A percentile compares a stretch with the other conserved stretches of the same genome.
phyloP scores from a whole-genome alignment of 768 basidiomycete genomes.

The Thelephora aurantiotincta region DNA sequence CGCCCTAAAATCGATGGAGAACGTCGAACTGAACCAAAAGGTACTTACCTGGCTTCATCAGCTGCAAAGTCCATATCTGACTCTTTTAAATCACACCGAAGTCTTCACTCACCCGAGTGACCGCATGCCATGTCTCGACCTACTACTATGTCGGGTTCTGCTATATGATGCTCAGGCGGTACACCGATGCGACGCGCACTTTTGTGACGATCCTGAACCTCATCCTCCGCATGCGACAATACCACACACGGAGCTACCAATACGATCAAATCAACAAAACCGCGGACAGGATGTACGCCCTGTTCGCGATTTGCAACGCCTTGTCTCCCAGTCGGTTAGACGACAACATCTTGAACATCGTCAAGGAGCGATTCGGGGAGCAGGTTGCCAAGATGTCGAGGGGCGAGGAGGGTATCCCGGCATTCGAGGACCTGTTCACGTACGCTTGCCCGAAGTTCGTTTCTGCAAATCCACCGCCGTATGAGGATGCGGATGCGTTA shows the following conservation, averaged over 20 bases:
- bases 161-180: conserved; percentile 89
- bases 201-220: conserved; percentile 91
- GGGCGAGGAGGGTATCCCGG: conserved; percentile 59
- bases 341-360: conserved; percentile 86
- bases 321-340: conserved; percentile 87
- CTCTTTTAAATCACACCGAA: conserved; percentile 13
- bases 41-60: conserved; percentile 17
- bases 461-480: conserved; percentile 85
- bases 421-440: conserved; percentile 86
- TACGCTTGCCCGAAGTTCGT: conserved; percentile 97
- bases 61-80: background rate
- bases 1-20: conserved; percentile 89
- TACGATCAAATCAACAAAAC: conserved; percentile 99
- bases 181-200: conserved; percentile 89
- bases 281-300: conserved; percentile 93
- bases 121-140: conserved; percentile 90
- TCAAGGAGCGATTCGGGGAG: conserved; percentile 90
- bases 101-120: conserved; percentile 86
- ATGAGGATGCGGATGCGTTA: conserved; percentile 63
- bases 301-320: conserved; percentile 88
- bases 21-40: conserved; percentile 86
- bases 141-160: conserved; percentile 97
- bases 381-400: conserved; percentile 77
- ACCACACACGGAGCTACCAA: conserved; percentile 92
- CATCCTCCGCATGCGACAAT: conserved; percentile 91